Base-by-base conservation (phyloP, 2,329 filamentous ascomycete genomes). In the Ceratocystis variospora region DNA sequence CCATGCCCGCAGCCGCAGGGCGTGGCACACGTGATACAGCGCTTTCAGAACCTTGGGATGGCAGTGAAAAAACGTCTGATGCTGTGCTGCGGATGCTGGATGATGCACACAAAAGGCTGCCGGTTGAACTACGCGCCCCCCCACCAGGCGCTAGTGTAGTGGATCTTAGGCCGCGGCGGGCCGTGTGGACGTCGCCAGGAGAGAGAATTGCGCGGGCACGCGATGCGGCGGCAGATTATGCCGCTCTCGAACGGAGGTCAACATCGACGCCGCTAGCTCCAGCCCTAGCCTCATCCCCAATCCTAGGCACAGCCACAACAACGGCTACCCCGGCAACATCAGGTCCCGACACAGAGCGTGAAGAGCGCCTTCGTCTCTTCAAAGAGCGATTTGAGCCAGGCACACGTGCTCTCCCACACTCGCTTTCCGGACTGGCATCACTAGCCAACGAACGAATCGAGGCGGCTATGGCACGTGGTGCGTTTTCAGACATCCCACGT, bases 401-500 rank as follows among this genome's bases (percentile, higher is more conserved):
- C 1, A 87, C 86, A 2, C 81, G 90, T 61, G 79, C 84, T 0
- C 83, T 95, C 75, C 90, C 92, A 1, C 87, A 86, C 66, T 86
- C 89, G 0, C 77, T 97, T 1, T 83, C 87, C 44, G 94, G 92
- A 0, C 78, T 99, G 15, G 83, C 87, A 3, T 88, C 88, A 0
- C 76, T 97, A 63, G 94, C 94, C 0, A 96, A 97, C 73, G 87
- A 96, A 76, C 75, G 68, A 25, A 97, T 99, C 68, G 93, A 96
- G 74, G 87, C 96, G 73, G 94, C 94, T 5, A 96, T 97, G 72
- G 88, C 90, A 0, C 80, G 91, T 41, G 94, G 94, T 0, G 89
- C 96, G 73, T 97, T 99, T 77, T 80, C 81, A 73, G 87, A 95
- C 71, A 87, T 99, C 12, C 86, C 85, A 6, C 82, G 92, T 1